Evolutionary conservation across 164 flowering plant genomes (phyloP).

Genomic region (Piper betle): DNA sequence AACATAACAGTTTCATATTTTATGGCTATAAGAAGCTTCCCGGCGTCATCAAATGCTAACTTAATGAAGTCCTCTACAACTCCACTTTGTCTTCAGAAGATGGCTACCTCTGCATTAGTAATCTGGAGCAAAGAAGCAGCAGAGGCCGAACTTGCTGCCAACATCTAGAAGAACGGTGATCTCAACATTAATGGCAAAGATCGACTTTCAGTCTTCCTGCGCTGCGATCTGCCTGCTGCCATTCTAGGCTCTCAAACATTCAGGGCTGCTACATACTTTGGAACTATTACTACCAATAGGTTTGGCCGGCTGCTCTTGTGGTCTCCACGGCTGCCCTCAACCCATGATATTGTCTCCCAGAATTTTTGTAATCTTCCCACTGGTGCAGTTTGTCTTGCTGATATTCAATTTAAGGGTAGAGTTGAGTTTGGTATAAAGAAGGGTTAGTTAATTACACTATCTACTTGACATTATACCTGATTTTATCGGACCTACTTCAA

Average conservation of each 20-base stretch:
- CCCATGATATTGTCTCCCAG: constrained; percentile 77
- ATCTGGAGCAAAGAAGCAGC: constrained; percentile 48
- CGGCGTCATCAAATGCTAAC: no score
- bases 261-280: constrained; percentile 27
- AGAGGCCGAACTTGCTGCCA: constrained; percentile 42
- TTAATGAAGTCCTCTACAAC: no score
- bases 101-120: constrained; percentile 14
- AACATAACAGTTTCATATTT: no score
- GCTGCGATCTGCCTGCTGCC: constrained; percentile 20
- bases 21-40: no score
- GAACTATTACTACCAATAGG: constrained; percentile 31
- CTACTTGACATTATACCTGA: no score
- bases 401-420: constrained; percentile 84
- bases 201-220: constrained; percentile 20
- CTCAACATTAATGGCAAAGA: constrained; percentile 42
- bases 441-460: no score
- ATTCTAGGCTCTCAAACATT: constrained; percentile 20
- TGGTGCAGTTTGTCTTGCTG: constrained; percentile 82
- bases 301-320: constrained; percentile 75
- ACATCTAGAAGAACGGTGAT: constrained; percentile 23
- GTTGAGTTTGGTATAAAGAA: constrained; percentile 19
- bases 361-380: constrained; percentile 69
- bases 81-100: no score
- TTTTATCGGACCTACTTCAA: no score
- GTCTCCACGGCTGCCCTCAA: constrained; percentile 72